Percentiles rank a stretch among this genome's conserved stretches.
phyloP scores from a whole-genome alignment of 345 rosid genomes.

The Eucalyptus urophylla region DNA sequence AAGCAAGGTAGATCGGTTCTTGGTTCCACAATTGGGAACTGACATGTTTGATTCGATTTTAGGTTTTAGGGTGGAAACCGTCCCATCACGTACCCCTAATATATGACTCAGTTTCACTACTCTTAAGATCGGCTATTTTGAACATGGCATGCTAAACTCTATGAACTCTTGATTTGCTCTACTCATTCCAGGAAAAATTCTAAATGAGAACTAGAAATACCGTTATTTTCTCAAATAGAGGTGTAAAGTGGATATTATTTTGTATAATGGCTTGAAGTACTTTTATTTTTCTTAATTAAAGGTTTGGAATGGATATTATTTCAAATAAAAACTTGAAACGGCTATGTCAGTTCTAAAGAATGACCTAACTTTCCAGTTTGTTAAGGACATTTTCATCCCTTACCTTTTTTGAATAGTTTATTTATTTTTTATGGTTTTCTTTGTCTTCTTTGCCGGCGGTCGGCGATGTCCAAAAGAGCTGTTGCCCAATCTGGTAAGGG shows the following conservation, averaged over 20 bases:
- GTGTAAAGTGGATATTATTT: fast-evolving
- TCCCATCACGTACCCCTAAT: fast-evolving
- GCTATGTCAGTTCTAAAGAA: fast-evolving
- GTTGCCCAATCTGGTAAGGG: too few relatives aligned
- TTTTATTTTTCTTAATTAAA: too few relatives aligned
- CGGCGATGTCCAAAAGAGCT: fast-evolving
- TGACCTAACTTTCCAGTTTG: too few relatives aligned
- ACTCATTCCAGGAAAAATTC: fast-evolving
- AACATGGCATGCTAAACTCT: too few relatives aligned
- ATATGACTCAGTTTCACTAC: not conserved
- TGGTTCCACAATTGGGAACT: not conserved
- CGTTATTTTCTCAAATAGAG: too few relatives aligned
- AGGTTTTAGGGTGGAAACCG: fast-evolving
- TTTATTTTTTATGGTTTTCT: too few relatives aligned
- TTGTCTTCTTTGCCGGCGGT: fast-evolving
- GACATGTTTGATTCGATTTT: fast-evolving
- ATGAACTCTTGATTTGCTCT: too few relatives aligned
- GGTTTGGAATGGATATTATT: too few relatives aligned
- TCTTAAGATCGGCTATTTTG: not conserved
- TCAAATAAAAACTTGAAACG: fast-evolving
- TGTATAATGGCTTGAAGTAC: too few relatives aligned
- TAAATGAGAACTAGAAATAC: fast-evolving
- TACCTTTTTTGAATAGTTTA: too few relatives aligned
- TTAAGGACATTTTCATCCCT: too few relatives aligned
- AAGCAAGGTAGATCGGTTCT: fast-evolving